Conservation (phyloP, 768 basidiomycete species). For the Lactarius akahatsu region DNA sequence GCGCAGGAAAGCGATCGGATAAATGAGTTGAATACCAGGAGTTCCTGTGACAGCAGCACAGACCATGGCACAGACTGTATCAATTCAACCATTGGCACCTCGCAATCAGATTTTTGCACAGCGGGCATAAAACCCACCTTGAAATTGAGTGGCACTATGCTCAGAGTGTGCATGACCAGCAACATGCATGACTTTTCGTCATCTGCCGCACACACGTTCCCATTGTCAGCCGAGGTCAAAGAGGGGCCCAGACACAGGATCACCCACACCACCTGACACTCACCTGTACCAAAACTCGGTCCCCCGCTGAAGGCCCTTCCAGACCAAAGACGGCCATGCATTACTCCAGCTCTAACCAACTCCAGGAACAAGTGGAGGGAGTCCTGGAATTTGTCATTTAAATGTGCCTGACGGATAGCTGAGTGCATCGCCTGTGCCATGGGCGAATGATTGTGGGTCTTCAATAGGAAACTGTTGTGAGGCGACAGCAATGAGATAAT, state of each 20-base stretch:
- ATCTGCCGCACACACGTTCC: slow-evolving; percentile 46
- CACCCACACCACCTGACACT: slow-evolving; percentile 34
- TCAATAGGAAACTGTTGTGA: slow-evolving; percentile 72
- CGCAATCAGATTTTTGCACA: slow-evolving; percentile 12
- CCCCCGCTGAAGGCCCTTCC: slow-evolving; percentile 88
- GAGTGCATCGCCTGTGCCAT: slow-evolving; percentile 89
- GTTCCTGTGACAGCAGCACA: slow-evolving; percentile 92
- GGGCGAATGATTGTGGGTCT: slow-evolving; percentile 84
- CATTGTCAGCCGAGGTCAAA: slow-evolving; percentile 22
- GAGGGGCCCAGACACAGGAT: slow-evolving; percentile 31
- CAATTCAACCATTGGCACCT: slow-evolving; percentile 10
- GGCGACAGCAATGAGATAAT: slow-evolving; percentile 18
- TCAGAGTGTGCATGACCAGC: slow-evolving; percentile 93
- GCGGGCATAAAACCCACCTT: slow-evolving; percentile 54
- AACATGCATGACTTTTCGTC: slow-evolving; percentile 94
- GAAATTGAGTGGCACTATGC: slow-evolving; percentile 93
- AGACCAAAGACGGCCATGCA: slow-evolving; percentile 93
- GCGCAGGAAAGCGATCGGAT: slow-evolving; percentile 89
- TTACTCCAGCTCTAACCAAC: slow-evolving; percentile 91
- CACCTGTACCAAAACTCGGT: slow-evolving; percentile 90
- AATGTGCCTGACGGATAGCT: slow-evolving; percentile 69
- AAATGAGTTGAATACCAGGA: slow-evolving; percentile 98
- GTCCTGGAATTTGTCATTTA: slow-evolving; percentile 99
- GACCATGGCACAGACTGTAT: slow-evolving; percentile 85
- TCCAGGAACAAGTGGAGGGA: slow-evolving; percentile 93